Evolutionary conservation across 176 grass and related monocot species (phyloP), one percentile per base, ranked within the genome.

Genomic region (Themeda triandra): DNA sequence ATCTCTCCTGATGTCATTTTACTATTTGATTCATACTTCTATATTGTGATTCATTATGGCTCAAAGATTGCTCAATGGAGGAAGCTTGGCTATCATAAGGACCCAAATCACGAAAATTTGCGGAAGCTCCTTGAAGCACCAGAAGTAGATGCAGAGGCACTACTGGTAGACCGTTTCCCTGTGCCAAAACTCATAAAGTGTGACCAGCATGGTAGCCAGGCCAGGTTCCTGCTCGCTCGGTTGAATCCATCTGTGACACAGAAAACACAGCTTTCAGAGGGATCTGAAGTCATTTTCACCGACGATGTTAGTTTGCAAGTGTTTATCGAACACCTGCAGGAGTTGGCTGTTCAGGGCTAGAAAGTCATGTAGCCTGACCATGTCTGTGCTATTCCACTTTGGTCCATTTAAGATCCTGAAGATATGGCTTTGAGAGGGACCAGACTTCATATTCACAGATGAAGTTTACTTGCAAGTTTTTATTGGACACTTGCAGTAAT

Each of bases 311-410:
- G 90, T 81, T 87, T 99, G 91, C 93, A 99, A 92, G 91, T 92
- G 67, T 99, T 99, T 91, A 92, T 99, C 81, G 96, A 99, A 28
- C 96, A 99, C 81, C 88, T 99, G 93, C 97, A 96, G 82, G 97
- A 96, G 80, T 76, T 99, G 75, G 97, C 97, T 84, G 92, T 99
- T 76, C 90, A 91, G 84, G 93, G 86, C 40, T 95, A 92, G 88
- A 46, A 84, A 75, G 23, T 12, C n/a, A 17, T 86, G 90, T n/a
- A 92, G 85, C 78, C 75, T 92, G 27, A 80, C 84, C 32, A 89
- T 87, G 71, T 86, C 90, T 90, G 63, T 87, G 56, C 86, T 91
- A 30, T 92, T 86, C 29, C 87, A 80, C 84, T 58, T 98, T 82
- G 92, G 88, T 80, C 93, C 86, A 39, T 91, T 82, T 53, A 76